Base-by-base conservation (phyloP, 2,329 filamentous ascomycete genomes). In the Zalaria obscura region DNA sequence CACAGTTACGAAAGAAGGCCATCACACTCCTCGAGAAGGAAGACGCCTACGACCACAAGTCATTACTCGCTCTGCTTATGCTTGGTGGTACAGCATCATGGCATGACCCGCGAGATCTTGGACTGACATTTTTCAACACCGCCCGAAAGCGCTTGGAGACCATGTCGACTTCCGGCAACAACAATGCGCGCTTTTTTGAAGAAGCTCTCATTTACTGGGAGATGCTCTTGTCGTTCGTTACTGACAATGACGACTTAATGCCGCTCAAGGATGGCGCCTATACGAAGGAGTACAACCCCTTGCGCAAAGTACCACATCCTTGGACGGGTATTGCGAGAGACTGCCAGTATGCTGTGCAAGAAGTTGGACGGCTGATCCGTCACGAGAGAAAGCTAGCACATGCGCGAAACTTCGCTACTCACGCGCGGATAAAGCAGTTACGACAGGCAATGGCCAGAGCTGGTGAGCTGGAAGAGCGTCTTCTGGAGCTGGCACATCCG, bases 51-150 rank as follows among this genome's bases (percentile, higher is more conserved):
- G 18, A 18, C 18, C 18, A 18, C 2, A 46, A 50, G 37, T 47
- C 48, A 3, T 60, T 78, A 5, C 51, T 78, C 8, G 72, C 72
- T 2, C 60, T 78, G 18, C 65, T 77, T 39, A 67, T 78, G 54
- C 66, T 78, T 2, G 75, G 75, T 3, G 69, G 75, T 45, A 75
- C 72, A 2, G 72, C 73, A 6, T 73, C 70, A 35, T 78, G 75
- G 75, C 73, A 77, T 44, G 66, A 76, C 33, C 64, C 70, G 6
- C 64, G 57, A 29, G 71, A 73, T 42, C 59, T 78, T 4, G 75
- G 74, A 2, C 59, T 72, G 39, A 65, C 69, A 9, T 69, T 70
- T 44, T 67, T 75, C 28, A 64, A 69, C 25, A 67, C 60, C 36
- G 71, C 58, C 45, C 65, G 59, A 39, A 61, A 52, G 41, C 55